Percentiles rank a stretch among this genome's conserved stretches.
Conservation (phyloP, 78 protist species). For the Dictyostelium capitatum region DNA sequence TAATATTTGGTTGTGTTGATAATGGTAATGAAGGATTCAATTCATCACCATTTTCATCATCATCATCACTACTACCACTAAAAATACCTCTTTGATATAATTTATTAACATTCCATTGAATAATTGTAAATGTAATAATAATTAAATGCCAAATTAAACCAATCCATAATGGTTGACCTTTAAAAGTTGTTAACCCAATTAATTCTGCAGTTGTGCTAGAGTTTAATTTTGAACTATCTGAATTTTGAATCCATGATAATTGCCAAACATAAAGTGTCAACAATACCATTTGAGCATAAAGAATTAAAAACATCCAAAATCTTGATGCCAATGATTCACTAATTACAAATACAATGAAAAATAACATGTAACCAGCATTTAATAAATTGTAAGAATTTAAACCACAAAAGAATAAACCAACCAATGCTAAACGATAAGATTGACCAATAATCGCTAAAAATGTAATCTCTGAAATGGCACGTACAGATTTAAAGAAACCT, state of each 20-base stretch:
- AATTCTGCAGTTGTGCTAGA: too few relatives aligned
- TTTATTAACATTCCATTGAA: constrained; percentile 67
- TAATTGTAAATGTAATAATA: constrained; percentile 48
- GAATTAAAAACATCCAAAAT: constrained; percentile 42
- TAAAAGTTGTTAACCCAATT: constrained; percentile 36
- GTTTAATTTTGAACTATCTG: too few relatives aligned
- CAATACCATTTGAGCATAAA: constrained; percentile 55
- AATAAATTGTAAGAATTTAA: constrained; percentile 17
- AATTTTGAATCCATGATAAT: neutral
- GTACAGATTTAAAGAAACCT: neutral
- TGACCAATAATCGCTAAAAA: constrained; percentile 38
- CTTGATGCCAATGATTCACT: constrained; percentile 35
- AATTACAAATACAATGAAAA: constrained; percentile 53
- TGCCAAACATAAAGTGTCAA: constrained; percentile 43
- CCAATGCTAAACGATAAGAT: constrained; percentile 63
- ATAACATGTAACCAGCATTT: constrained; percentile 76
- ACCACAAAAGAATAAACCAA: constrained; percentile 75
- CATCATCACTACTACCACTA: neutral
- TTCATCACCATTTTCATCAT: neutral
- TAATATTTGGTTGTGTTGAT: neutral
- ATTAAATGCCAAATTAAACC: constrained; percentile 63
- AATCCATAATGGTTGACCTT: constrained; percentile 24
- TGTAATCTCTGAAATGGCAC: neutral
- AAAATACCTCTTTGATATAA: constrained; percentile 30
- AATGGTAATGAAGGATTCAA: neutral